Evolutionary conservation across 1,284 basidiomycete genomes (phyloP), one percentile per base, ranked within the genome.

Genomic region (Apiotrichum veenhuisii): DNA sequence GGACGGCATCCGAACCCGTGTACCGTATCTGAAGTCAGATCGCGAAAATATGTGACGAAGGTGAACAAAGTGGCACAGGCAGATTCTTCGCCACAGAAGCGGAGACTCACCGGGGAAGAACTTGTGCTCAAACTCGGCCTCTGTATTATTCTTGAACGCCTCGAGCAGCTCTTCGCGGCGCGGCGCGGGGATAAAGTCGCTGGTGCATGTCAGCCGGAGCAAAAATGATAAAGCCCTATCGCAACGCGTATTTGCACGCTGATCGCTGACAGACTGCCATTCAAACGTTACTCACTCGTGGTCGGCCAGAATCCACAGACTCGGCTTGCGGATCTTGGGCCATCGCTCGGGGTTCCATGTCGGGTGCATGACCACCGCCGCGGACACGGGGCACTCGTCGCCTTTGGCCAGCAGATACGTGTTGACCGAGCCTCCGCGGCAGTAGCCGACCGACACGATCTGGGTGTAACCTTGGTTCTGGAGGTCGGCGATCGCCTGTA

Each of bases 391-490:
- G 37, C 51, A 57, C 22, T 42, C 40, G 46, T 59, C 59, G 34
- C 56, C 61, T 9, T 64, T 57, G 1, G 64, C 58, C 15, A 73
- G 59, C 51, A 73, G 61, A 27, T 64, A 50, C 41, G 70, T 52
- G 47, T 69, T 57, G 41, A 72, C 55, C 2, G 68, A 64, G 11
- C 78, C 86, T 9, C 86, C 86, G 59, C 80, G 85, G 67, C 86
- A 87, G 71, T 84, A 87, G 3, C 86, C 86, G 34, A 85, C 79
- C 2, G 80, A 82, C 2, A 85, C 85, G 45, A 88, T 66, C 50
- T 80, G 82, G 37, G 80, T 77, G 65, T 86, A 86, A 27, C 80
- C 77, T 57, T 83, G 79, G 54, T 79, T 78, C 22, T 23, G 9
- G 15, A 87, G 63, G 49, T 70, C 65, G 2, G 57, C 52, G 20